Evolutionary conservation across 148 eudicot species (phyloP).

Genomic region (Talinum fruticosum): DNA sequence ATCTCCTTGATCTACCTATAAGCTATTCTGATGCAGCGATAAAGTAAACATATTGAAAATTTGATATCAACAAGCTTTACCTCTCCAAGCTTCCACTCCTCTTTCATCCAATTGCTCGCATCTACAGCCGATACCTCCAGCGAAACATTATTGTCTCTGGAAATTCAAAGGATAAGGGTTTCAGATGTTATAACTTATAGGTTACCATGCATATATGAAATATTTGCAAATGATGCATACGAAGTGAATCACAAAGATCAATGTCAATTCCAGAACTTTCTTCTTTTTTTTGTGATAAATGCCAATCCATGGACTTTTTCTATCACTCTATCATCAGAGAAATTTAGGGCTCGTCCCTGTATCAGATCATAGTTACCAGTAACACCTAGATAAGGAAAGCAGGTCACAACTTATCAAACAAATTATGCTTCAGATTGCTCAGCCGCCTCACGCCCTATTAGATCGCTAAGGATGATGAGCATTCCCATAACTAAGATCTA

Average conservation of each 20-base stretch:
- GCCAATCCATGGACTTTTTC: too few species aligned
- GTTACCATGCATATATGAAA: neutral
- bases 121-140: constrained; percentile 35
- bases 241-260: neutral
- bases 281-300: too few species aligned
- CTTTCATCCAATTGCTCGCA: constrained; percentile 65
- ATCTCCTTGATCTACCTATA: neutral
- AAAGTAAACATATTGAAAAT: neutral
- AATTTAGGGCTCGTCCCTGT: too few species aligned
- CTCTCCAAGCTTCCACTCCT: constrained; percentile 74
- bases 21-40: neutral
- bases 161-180: constrained; percentile 6
- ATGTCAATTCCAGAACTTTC: neutral
- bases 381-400: too few species aligned
- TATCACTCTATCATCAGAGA: too few species aligned
- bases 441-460: neutral
- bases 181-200: neutral
- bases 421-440: neutral
- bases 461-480: neutral
- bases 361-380: too few species aligned
- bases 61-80: constrained; percentile 30
- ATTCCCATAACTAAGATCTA: neutral
- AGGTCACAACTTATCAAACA: neutral
- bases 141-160: constrained; percentile 40
- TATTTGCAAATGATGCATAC: neutral